Evolutionary conservation across 345 rosid genomes (phyloP), one percentile per base, ranked within the genome.

Genomic region (Brassica incana): DNA sequence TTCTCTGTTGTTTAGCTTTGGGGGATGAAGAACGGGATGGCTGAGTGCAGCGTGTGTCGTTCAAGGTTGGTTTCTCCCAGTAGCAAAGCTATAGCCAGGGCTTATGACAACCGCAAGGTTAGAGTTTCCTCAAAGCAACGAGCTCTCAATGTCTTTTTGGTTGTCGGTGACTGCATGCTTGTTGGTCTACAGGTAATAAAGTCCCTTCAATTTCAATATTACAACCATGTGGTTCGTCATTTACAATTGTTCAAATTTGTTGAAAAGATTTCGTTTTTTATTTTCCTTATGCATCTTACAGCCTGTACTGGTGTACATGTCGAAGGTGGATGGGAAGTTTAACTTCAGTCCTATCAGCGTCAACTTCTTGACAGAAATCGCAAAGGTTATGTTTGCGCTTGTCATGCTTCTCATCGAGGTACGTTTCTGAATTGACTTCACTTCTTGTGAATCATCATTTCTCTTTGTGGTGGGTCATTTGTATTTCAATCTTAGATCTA

Each of bases 301-400:
- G 98, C 98, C 99, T 20, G 89, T 95, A 62, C 83, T 95, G 87
- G 99, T 95, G 64, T 95, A 90, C 70, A 95, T 90, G 94, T 95
- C 90, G 67, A 95, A 95, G 78, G 95, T 93, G 35, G 97, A 93
- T 87, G 97, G 98, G 43, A 82, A 77, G 76, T 95, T 95, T 88
- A 84, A 84, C 79, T 95, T 92, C 77, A 95, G 96, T 82, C 99
- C 98, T 29, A 83, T 93, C 43, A 93, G 96, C 63, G 99, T 95
- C 61, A 95, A 95, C 86, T 91, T 95, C 88, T 84, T 95, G 89
- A 93, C 98, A 2, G 99, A 95, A 72, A 80, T 76, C 23, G 86
- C 92, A 11, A 95, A 95, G 80, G 92, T 91, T 85, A 40, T 90
- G 23, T 93, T 93, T 81, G 97, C 99, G 6, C 27, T 93, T 83